Conservation (phyloP, 2,329 filamentous ascomycete species). For the Periconia macrospinosa region DNA sequence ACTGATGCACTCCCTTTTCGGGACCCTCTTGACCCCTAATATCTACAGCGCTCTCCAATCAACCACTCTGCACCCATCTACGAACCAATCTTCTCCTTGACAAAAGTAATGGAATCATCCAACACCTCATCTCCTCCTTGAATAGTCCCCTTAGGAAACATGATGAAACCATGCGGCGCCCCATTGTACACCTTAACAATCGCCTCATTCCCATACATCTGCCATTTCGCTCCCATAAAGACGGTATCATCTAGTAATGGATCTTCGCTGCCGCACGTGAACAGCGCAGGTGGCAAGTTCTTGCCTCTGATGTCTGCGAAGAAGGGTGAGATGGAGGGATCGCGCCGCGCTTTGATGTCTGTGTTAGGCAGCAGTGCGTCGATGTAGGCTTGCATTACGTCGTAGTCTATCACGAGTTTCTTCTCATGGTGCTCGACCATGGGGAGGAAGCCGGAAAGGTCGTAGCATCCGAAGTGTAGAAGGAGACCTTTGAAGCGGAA, state of each 20-base stretch:
- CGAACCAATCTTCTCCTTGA: conserved; percentile 33
- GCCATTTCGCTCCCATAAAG: conserved; percentile 52
- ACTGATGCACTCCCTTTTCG: no score
- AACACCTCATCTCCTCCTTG: conserved; percentile 43
- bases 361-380: conserved; percentile 50
- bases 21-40: no score
- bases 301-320: conserved; percentile 48
- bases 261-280: conserved; percentile 59
- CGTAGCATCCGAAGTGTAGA: conserved; percentile 57
- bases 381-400: conserved; percentile 51
- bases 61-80: background rate
- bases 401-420: conserved; percentile 49
- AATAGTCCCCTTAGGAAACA: conserved; percentile 41
- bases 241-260: conserved; percentile 56
- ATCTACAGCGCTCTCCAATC: background rate
- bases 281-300: conserved; percentile 56
- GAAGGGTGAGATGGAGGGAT: conserved; percentile 53
- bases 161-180: conserved; percentile 57
- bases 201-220: conserved; percentile 53
- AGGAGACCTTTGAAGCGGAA: conserved; percentile 55
- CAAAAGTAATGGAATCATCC: conserved; percentile 45
- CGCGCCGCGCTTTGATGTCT: conserved; percentile 44
- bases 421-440: conserved; percentile 42
- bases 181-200: conserved; percentile 59
- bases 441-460: conserved; percentile 50